Percentiles rank a stretch among this genome's conserved stretches.
phyloP scores from a whole-genome alignment of 805 yeast species.

The Lipomyces japonicus region DNA sequence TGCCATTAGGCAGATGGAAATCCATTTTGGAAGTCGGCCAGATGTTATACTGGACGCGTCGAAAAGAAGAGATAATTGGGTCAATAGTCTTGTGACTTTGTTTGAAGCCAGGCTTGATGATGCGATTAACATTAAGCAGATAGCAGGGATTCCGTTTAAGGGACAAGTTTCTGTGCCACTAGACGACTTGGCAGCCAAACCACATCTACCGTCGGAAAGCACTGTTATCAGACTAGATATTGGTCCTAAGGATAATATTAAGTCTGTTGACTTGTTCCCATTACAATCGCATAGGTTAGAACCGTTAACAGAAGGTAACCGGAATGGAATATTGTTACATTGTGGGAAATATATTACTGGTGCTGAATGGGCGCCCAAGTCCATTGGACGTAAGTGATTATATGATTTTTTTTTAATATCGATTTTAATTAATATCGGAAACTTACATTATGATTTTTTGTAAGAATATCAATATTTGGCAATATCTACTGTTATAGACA shows the following conservation, averaged over 20 bases:
- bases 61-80: conserved; percentile 19
- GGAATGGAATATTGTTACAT: conserved; percentile 13
- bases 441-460: background rate
- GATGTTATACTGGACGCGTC: conserved; percentile 2
- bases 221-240: background rate
- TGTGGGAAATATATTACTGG: conserved; percentile 22
- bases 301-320: conserved; percentile 4
- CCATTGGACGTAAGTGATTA: conserved; percentile 3
- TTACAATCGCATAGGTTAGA: background rate
- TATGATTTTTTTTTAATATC: background rate
- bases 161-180: background rate
- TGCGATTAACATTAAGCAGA: background rate
- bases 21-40: conserved; percentile 9
- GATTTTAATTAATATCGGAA: background rate
- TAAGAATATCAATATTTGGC: conserved; percentile 17
- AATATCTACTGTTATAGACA: conserved; percentile 7
- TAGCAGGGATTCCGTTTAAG: background rate
- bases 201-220: background rate
- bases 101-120: conserved; percentile 1
- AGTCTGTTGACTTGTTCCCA: background rate
- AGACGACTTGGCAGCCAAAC: background rate
- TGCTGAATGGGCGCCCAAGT: conserved; percentile 24
- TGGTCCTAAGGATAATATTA: conserved; percentile 4
- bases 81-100: conserved; percentile 10
- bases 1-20: conserved; percentile 3